Evolutionary conservation across 2,329 filamentous ascomycete species (phyloP), one percentile per base, ranked within the genome.

Genomic region (Claviceps citrina): DNA sequence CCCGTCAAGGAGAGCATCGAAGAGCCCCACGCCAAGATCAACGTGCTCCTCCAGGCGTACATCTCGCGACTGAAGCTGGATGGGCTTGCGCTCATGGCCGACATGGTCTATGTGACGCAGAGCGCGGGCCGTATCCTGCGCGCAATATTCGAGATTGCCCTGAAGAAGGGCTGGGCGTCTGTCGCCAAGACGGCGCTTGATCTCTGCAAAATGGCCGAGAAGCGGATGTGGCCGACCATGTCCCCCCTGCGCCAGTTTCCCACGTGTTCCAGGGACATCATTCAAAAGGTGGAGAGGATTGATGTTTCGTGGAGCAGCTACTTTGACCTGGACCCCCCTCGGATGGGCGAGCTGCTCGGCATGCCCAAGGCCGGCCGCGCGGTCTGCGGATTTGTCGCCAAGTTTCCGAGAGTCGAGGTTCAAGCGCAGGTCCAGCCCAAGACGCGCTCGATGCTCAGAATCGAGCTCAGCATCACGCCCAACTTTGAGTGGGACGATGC

Each of bases 201-300:
- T 51, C 71, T 98, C 39, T 98, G 93, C 65, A 98, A 98, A 66
- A 96, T 94, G 85, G 91, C 89, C 0, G 91, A 98, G 66, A 94
- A 94, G 69, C 76, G 93, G 37, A 98, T 98, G 93, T 98, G 91
- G 91, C 87, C 89, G 12, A 96, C 89, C 5, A 98, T 96, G 91
- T 84, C 85, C 28, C 91, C 93, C 9, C 68, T 98, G 25, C 77
- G 91, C 40, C 91, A 98, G 54, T 98, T 98, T 55, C 75, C 81
- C 3, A 65, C 67, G 30, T 94, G 86, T 54, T 78, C 87, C 3
- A 70, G 77, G 31, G 89, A 96, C 43, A 84, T 96, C 39, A 67
- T 96, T 36, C 78, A 84, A 49, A 96, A 96, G 62, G 81, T 87
- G 3, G 91, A 98, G 64, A 76, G 87, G 49, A 93, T 96, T 45